Conservation (phyloP, 202 grass and related monocot genomes). For the Dendrocalamus latiflorus region DNA sequence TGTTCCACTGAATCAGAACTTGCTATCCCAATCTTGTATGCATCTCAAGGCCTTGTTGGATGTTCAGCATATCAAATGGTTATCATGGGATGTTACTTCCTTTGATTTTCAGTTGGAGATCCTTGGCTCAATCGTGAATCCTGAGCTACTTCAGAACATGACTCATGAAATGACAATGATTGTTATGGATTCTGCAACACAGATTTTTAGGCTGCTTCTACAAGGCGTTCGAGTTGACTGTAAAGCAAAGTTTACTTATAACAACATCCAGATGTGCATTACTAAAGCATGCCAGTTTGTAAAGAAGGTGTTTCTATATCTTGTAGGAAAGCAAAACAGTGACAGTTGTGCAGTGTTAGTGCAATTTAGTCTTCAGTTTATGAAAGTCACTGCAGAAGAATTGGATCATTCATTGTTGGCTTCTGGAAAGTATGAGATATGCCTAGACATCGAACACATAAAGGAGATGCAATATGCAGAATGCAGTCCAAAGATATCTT, state of each 20-base stretch:
- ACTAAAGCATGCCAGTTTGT: slow-evolving; percentile 49
- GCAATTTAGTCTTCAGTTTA: slow-evolving; percentile 45
- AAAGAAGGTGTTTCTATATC: slow-evolving; percentile 41
- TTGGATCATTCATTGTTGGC: slow-evolving; percentile 41
- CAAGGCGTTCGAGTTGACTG: slow-evolving; percentile 49
- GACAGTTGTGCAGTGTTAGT: slow-evolving; percentile 35
- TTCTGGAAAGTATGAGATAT: slow-evolving; percentile 34
- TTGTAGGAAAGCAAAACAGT: slow-evolving; percentile 18
- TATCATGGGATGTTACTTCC: slow-evolving; percentile 54
- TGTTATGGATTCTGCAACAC: slow-evolving; percentile 43
- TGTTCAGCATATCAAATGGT: slow-evolving; percentile 61
- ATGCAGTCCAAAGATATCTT: slow-evolving; percentile 18
- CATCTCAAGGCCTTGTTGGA: slow-evolving; percentile 29
- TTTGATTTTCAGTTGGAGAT: slow-evolving; percentile 61
- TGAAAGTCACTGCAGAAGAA: slow-evolving; percentile 35
- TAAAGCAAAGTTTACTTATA: no score
- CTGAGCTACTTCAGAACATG: slow-evolving; percentile 40
- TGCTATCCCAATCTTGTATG: slow-evolving; percentile 10
- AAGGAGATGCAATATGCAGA: slow-evolving; percentile 27
- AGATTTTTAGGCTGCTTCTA: slow-evolving; percentile 59
- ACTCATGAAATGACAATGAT: slow-evolving; percentile 26
- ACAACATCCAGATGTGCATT: no score
- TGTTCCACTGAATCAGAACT: slow-evolving; percentile 1
- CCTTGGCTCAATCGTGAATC: slow-evolving; percentile 51
- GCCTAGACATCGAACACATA: slow-evolving; percentile 46